These are phyloP conservation scores for Neurospora tetraspora DNA, from an alignment of 495 filamentous ascomycete species.

Conservation along the genomic window DNA sequence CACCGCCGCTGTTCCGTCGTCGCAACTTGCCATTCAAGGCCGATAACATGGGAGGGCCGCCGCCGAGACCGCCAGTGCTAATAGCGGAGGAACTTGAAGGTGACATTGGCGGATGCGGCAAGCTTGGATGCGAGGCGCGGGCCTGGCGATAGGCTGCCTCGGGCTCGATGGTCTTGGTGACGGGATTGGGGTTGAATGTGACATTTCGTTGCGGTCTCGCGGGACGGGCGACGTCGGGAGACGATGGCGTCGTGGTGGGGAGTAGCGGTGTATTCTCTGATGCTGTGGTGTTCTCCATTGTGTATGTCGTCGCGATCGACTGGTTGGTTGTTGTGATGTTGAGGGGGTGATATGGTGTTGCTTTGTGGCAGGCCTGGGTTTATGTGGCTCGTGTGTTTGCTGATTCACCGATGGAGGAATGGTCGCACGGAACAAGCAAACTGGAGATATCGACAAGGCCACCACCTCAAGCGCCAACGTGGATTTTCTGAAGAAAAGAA, in stretches of 20 bases:
- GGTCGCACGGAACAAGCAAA: neutral
- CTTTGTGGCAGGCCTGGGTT: neutral
- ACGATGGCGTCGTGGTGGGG: constrained; percentile 9
- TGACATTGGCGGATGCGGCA: constrained; percentile 4
- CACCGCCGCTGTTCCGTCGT: constrained; percentile 62
- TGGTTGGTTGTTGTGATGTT: neutral
- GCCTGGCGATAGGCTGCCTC: constrained; percentile 18
- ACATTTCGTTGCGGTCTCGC: constrained; percentile 31
- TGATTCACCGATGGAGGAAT: neutral
- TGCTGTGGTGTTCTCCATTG: constrained; percentile 11
- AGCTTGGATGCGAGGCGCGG: constrained; percentile 1
- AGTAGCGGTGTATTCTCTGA: constrained; percentile 30
- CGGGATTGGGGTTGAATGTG: constrained; percentile 41
- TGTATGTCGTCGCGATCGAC: neutral
- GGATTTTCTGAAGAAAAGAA: neutral
- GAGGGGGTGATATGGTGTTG: neutral
- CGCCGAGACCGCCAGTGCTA: constrained; percentile 20
- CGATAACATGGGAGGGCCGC: constrained; percentile 61
- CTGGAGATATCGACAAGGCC: neutral
- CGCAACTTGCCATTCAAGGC: constrained; percentile 79
- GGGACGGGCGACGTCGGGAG: constrained; percentile 26
- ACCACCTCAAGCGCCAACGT: neutral
- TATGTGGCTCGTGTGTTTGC: neutral
- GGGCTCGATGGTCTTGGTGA: constrained; percentile 39
- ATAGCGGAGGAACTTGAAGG: constrained; percentile 15